Evolutionary conservation across 108 stramenopile species (phyloP).

Genomic region (Cyclotella cryptica): DNA sequence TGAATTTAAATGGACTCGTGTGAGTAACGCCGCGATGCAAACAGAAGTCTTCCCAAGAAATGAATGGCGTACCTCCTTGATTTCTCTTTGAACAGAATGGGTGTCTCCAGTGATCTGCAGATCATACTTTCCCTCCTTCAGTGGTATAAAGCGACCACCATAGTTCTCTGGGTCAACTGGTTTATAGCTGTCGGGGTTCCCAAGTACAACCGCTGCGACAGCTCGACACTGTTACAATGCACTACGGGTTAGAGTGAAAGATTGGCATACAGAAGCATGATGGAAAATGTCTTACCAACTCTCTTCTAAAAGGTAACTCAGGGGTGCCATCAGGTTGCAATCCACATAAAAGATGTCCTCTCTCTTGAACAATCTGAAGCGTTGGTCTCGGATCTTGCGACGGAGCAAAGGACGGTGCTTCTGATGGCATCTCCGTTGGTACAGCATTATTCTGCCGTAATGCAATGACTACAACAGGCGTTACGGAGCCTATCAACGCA

Average conservation of each 20-base stretch:
- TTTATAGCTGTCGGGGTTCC: constrained; percentile 10
- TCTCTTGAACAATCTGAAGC: constrained; percentile 20
- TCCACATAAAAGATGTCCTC: constrained; percentile 25
- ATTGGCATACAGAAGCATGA: neutral
- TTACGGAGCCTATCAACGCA: neutral
- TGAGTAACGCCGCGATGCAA: neutral
- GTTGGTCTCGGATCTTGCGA: constrained; percentile 15
- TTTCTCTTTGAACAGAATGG: constrained; percentile 27
- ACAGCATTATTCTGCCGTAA: neutral
- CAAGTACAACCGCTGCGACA: constrained; percentile 29
- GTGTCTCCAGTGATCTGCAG: constrained; percentile 6
- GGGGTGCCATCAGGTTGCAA: neutral
- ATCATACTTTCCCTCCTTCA: constrained; percentile 7
- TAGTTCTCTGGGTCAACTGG: neutral
- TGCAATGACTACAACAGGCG: neutral
- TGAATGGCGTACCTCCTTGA: constrained; percentile 7
- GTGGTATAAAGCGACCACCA: neutral
- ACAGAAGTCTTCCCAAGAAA: neutral
- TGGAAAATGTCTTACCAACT: neutral
- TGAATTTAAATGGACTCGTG: too few relatives aligned
- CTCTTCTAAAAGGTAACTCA: constrained; percentile 1
- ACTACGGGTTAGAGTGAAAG: neutral
- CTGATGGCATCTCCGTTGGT: neutral
- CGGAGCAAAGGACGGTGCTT: neutral
- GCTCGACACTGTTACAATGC: constrained; percentile 11